These are phyloP conservation scores for Rosa multiflora DNA, from an alignment of 306 rosid genomes.

Conservation along the genomic window DNA sequence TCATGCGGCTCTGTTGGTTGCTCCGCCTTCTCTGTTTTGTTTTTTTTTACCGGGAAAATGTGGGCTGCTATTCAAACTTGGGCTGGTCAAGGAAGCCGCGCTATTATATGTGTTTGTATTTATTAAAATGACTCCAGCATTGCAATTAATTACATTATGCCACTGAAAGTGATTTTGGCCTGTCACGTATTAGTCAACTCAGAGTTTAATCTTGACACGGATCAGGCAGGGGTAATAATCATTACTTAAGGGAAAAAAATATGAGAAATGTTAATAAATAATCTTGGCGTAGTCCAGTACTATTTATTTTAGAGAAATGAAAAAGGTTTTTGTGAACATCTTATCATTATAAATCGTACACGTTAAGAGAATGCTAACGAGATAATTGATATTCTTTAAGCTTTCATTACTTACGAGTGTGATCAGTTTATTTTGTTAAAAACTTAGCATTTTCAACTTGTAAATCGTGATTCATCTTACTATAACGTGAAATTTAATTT, in stretches of 20 bases:
- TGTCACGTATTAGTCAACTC: not conserved
- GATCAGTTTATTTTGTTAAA: no score
- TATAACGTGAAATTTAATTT: no score
- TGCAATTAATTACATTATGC: slow-evolving; percentile 5
- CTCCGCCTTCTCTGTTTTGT: not conserved
- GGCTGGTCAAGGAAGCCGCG: not conserved
- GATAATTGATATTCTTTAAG: no score
- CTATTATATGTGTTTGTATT: not conserved
- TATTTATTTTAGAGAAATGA: no score
- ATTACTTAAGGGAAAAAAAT: not conserved
- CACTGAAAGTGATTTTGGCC: slow-evolving; percentile 10
- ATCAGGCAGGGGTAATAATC: not conserved
- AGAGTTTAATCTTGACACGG: slow-evolving; percentile 27
- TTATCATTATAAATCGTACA: no score
- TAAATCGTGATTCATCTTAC: no score
- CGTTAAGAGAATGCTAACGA: no score
- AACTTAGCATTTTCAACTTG: no score
- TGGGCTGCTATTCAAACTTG: slow-evolving; percentile 33
- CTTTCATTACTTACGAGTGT: no score
- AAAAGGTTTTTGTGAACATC: no score
- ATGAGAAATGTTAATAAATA: not conserved
- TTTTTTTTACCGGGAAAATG: slow-evolving; percentile 53
- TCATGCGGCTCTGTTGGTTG: not conserved
- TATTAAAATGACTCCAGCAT: not conserved
- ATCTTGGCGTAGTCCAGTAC: no score